Percentiles rank a stretch among this genome's conserved stretches.
phyloP scores from a whole-genome alignment of 495 filamentous ascomycete genomes.

The Aspergillus affinis region DNA sequence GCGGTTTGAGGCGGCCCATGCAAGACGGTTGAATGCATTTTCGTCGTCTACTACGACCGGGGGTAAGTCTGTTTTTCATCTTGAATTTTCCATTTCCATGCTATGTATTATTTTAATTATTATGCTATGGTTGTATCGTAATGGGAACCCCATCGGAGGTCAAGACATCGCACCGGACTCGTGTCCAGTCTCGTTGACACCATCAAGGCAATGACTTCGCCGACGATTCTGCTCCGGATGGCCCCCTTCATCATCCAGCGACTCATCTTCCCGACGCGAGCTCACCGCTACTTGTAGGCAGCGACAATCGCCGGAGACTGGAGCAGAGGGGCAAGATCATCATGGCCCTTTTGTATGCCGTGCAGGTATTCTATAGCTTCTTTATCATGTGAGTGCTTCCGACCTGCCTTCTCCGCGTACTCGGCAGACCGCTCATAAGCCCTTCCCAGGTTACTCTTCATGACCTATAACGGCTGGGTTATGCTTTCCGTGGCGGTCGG shows the following conservation, averaged over 20 bases:
- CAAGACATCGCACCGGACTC: constrained; percentile 3
- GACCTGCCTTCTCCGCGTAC: not conserved
- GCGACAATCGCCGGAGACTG: constrained; percentile 43
- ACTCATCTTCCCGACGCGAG: constrained; percentile 47
- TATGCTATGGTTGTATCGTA: constrained; percentile 2
- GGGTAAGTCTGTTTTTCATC: constrained; percentile 52
- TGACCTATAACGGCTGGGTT: constrained; percentile 98
- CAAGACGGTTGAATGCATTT: constrained; percentile 46
- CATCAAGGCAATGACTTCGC: constrained; percentile 48
- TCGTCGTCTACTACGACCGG: constrained; percentile 33
- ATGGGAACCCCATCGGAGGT: constrained; percentile 1
- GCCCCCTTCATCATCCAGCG: constrained; percentile 20
- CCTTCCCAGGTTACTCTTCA: constrained; percentile 82
- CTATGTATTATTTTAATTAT: not conserved
- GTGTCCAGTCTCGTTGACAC: constrained; percentile 33
- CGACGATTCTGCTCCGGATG: constrained; percentile 32
- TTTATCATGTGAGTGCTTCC: constrained; percentile 91
- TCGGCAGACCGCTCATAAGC: constrained; percentile 10
- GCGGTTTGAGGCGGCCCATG: constrained; percentile 68
- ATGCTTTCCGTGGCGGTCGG: constrained; percentile 91
- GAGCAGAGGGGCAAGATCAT: constrained; percentile 65
- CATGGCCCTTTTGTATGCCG: constrained; percentile 81
- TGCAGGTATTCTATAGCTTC: constrained; percentile 98
- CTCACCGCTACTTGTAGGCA: constrained; percentile 73
- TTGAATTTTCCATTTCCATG: constrained; percentile 5